These are phyloP conservation scores for Epichloe festucae DNA, from an alignment of 2,329 filamentous ascomycete species.

Conservation along the genomic window DNA sequence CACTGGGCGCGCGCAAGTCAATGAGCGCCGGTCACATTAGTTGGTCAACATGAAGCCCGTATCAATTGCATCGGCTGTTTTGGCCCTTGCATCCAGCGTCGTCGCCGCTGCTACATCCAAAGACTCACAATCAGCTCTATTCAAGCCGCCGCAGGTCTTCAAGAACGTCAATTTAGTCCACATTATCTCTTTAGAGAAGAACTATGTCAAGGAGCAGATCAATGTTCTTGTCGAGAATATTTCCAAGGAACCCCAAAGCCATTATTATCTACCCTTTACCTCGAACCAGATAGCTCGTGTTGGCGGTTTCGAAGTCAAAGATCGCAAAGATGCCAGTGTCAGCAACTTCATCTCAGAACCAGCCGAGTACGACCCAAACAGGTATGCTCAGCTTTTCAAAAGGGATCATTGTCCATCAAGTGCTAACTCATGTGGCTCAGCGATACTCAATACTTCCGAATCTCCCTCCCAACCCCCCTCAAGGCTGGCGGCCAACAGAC, in stretches of 20 bases:
- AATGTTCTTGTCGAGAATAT: constrained; percentile 92
- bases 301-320: constrained; percentile 80
- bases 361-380: constrained; percentile 51
- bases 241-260: constrained; percentile 62
- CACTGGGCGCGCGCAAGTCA: constrained; percentile 17
- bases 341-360: constrained; percentile 56
- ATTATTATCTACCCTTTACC: constrained; percentile 87
- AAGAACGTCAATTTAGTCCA: constrained; percentile 88
- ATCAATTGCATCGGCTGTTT: constrained; percentile 42
- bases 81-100: constrained; percentile 41
- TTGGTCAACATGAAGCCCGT: constrained; percentile 27
- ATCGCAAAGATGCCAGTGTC: constrained; percentile 66
- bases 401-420: neutral
- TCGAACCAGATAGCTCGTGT: constrained; percentile 60
- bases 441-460: constrained; percentile 69
- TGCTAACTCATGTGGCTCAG: constrained; percentile 25
- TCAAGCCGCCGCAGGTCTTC: constrained; percentile 82
- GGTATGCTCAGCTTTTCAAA: constrained; percentile 24
- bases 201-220: constrained; percentile 76
- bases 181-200: constrained; percentile 84
- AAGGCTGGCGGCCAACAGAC: constrained; percentile 68
- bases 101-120: constrained; percentile 41
- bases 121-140: constrained; percentile 48
- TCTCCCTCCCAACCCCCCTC: constrained; percentile 65
- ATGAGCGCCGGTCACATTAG: constrained; percentile 18